Evolutionary conservation across 176 grass and related monocot species (phyloP).

Genomic region (Triticum aestivum): IWGSC_CS_RefSeq_v2.1 NC_057798.1:796308719-796309218

Average conservation of each 20-base stretch:
- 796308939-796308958: slow-evolving; percentile 63
- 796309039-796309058: slow-evolving; percentile 58
- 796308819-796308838: not conserved
- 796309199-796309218: slow-evolving; percentile 69
- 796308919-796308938: slow-evolving; percentile 28
- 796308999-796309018: slow-evolving; percentile 51
- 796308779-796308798: not conserved
- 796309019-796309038: slow-evolving; percentile 49
- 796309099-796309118: slow-evolving; percentile 47
- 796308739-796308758: not conserved
- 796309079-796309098: slow-evolving; percentile 60
- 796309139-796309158: slow-evolving; percentile 69
- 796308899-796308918: slow-evolving; percentile 41
- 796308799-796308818: not conserved
- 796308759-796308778: not conserved
- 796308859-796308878: no score
- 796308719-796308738: no score
- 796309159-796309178: slow-evolving; percentile 60
- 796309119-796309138: not conserved
- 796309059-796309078: slow-evolving; percentile 58
- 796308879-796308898: not conserved
- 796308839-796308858: not conserved
- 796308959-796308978: slow-evolving; percentile 52
- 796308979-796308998: slow-evolving; percentile 57
- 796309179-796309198: slow-evolving; percentile 59